Evolutionary conservation across 257 asterid genomes (phyloP).

Genomic region (Parsonsia alboflavescens): DNA sequence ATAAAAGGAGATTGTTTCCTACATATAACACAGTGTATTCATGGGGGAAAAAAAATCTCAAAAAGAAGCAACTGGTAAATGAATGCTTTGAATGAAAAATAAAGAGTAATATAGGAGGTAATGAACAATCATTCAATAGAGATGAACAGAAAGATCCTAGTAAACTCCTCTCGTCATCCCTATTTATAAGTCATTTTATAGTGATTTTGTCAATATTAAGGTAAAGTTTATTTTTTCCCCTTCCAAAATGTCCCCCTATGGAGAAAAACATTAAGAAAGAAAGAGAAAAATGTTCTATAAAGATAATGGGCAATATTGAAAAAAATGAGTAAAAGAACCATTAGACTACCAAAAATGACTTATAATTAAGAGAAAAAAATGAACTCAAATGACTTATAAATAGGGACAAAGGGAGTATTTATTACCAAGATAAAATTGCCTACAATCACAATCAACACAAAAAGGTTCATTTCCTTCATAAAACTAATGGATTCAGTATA

Average conservation of each 20-base stretch:
- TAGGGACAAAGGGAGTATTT: too few species aligned
- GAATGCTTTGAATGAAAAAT: background rate
- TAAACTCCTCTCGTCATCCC: background rate
- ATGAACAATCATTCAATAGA: background rate
- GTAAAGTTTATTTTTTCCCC: too few species aligned
- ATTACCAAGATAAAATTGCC: background rate
- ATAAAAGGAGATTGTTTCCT: background rate
- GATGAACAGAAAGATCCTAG: background rate
- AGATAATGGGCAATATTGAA: too few species aligned
- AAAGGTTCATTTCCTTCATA: background rate
- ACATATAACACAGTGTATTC: background rate
- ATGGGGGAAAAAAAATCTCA: background rate
- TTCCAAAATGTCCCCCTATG: too few species aligned
- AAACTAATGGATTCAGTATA: background rate
- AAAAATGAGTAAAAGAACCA: too few species aligned
- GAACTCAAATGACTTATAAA: too few species aligned
- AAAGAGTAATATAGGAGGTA: background rate
- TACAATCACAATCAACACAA: background rate
- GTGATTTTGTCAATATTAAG: too few species aligned
- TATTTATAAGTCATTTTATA: too few species aligned
- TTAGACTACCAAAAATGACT: too few species aligned
- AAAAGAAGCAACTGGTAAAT: background rate
- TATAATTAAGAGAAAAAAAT: too few species aligned
- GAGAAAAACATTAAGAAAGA: too few species aligned
- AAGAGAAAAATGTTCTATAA: too few species aligned